These are phyloP conservation scores for Straminergon stramineum DNA, from an alignment of 225 moss, liverwort and hornwort genomes.

Conservation along the genomic window DNA sequence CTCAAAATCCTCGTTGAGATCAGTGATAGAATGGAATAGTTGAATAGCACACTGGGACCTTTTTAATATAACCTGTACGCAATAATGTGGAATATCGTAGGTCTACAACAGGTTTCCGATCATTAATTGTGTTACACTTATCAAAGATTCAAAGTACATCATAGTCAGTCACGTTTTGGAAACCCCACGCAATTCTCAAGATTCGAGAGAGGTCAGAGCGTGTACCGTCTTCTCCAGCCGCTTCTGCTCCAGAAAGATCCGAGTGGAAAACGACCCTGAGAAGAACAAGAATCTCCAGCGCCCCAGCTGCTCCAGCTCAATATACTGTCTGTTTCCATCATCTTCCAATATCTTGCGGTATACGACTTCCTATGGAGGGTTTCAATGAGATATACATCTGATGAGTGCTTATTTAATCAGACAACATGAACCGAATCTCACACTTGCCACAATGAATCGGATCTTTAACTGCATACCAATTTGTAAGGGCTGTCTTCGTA, in stretches of 20 bases:
- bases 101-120: no score
- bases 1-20: neutral
- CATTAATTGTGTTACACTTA: neutral
- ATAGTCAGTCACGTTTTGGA: neutral
- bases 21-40: neutral
- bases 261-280: slow-evolving; percentile 56
- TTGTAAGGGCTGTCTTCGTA: neutral
- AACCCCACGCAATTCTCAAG: neutral
- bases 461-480: neutral
- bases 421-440: neutral
- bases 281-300: slow-evolving; percentile 81
- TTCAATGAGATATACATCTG: neutral
- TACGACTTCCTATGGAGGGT: slow-evolving; percentile 54
- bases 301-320: slow-evolving; percentile 85
- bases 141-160: neutral
- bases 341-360: slow-evolving; percentile 84
- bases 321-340: slow-evolving; percentile 71
- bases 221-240: slow-evolving; percentile 56
- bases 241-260: slow-evolving; percentile 61
- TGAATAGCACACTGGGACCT: neutral
- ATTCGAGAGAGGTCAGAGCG: neutral
- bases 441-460: neutral
- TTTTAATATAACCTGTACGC: no score
- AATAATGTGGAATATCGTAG: neutral
- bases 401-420: neutral